Evolutionary conservation across 1,284 basidiomycete species (phyloP).

Genomic region (Sanghuangporus sanghuang): DNA sequence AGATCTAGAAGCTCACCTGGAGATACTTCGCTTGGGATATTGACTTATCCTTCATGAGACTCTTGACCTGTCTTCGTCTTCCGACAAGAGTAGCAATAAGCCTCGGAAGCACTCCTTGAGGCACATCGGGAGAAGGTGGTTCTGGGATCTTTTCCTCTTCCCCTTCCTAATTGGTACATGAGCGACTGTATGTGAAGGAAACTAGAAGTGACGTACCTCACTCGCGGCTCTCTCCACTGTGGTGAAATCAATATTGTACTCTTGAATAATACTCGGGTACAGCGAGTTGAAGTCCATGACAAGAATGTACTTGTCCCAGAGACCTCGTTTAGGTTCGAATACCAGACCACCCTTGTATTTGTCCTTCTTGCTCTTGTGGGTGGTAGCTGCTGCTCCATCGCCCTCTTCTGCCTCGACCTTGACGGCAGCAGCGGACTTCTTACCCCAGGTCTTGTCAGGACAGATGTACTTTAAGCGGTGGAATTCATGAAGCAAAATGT

Average conservation of each 20-base stretch:
- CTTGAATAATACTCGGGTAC: constrained; percentile 99
- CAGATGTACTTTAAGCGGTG: constrained; percentile 94
- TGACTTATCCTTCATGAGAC: constrained; percentile 89
- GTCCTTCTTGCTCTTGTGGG: constrained; percentile 72
- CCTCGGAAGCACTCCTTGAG: constrained; percentile 88
- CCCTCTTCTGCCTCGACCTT: constrained; percentile 66
- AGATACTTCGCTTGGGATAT: constrained; percentile 73
- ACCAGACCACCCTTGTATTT: constrained; percentile 99
- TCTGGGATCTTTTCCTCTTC: constrained; percentile 86
- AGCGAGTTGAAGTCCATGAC: constrained; percentile 99
- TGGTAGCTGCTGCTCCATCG: constrained; percentile 35
- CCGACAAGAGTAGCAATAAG: constrained; percentile 94
- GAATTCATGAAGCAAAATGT: constrained; percentile 98
- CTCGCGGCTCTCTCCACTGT: constrained; percentile 77
- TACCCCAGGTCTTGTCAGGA: constrained; percentile 89
- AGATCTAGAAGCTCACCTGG: constrained; percentile 52
- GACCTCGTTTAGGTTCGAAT: constrained; percentile 92
- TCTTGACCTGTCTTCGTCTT: constrained; percentile 88
- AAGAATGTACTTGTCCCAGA: constrained; percentile 96
- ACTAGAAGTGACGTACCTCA: constrained; percentile 40
- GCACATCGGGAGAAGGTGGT: constrained; percentile 67
- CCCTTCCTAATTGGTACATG: constrained; percentile 45
- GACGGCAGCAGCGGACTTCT: constrained; percentile 53
- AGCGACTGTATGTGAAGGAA: constrained; percentile 7
- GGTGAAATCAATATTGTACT: constrained; percentile 99